These are phyloP conservation scores for Hsuehochloa calcarea DNA, from an alignment of 176 grass and related monocot genomes.

Conservation along the genomic window DNA sequence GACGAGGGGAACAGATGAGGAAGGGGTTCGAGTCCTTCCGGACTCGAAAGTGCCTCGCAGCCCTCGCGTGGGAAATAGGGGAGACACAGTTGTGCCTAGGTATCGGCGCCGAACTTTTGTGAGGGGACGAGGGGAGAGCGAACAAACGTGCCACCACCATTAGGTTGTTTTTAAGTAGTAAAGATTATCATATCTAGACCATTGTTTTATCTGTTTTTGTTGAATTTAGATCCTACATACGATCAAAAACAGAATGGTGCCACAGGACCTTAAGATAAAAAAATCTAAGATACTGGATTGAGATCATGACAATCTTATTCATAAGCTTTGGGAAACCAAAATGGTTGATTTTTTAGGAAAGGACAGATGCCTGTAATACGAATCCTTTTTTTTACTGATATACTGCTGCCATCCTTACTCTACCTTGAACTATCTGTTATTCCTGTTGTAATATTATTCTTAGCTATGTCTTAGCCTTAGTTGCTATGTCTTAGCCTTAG, in stretches of 20 bases:
- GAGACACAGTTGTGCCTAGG: too few species aligned
- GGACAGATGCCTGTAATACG: background rate
- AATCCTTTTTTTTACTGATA: background rate
- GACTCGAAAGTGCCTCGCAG: too few species aligned
- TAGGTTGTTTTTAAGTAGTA: too few species aligned
- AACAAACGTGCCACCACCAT: too few species aligned
- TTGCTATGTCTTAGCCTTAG: slow-evolving; percentile 34
- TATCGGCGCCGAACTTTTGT: too few species aligned
- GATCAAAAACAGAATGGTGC: background rate
- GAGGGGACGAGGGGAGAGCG: too few species aligned
- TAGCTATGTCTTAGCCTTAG: slow-evolving; percentile 8
- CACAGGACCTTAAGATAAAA: background rate
- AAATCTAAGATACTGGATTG: background rate
- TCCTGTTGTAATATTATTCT: background rate
- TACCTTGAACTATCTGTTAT: background rate
- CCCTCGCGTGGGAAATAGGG: too few species aligned
- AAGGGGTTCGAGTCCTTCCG: too few species aligned
- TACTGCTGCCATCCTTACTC: slow-evolving; percentile 7
- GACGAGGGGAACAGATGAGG: too few species aligned
- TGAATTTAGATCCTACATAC: background rate
- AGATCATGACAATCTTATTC: slow-evolving; percentile 4
- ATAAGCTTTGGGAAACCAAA: background rate
- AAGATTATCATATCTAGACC: background rate
- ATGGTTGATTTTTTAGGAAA: background rate
- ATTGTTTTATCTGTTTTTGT: slow-evolving; percentile 6